phyloP scores from a whole-genome alignment of 2,329 filamentous ascomycete genomes.

The Fusarium paranaense region DNA sequence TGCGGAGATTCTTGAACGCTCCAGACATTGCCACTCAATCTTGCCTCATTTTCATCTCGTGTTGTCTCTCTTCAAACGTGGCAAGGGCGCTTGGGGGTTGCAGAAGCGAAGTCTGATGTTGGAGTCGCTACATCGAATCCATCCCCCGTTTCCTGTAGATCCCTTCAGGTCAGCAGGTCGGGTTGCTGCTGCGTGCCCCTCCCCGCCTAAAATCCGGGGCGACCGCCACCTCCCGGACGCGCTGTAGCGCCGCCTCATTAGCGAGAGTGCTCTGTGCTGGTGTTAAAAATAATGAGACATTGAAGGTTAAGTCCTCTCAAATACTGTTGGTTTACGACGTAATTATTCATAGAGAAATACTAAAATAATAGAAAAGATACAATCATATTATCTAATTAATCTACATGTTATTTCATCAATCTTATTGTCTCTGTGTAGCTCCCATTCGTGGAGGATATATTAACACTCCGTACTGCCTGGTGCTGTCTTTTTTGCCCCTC shows the following conservation, averaged over 20 bases:
- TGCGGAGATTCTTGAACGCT: not conserved
- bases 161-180: constrained; percentile 19
- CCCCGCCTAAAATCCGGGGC: constrained; percentile 27
- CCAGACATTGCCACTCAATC: constrained; percentile 9
- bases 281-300: too few relatives aligned
- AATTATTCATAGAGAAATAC: not conserved
- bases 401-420: not conserved
- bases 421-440: not conserved
- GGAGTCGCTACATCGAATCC: constrained; percentile 1
- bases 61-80: not conserved
- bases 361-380: not conserved
- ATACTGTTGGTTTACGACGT: not conserved
- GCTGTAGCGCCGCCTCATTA: not conserved
- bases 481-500: not conserved
- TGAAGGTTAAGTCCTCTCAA: not conserved
- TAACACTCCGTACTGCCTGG: not conserved
- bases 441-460: not conserved
- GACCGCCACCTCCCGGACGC: constrained; percentile 1
- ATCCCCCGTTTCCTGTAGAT: not conserved
- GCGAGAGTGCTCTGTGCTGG: not conserved
- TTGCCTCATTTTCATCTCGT: not conserved
- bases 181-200: not conserved
- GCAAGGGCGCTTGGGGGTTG: constrained; percentile 6
- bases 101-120: constrained; percentile 6
- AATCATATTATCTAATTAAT: not conserved